Evolutionary conservation across 2,329 filamentous ascomycete species (phyloP).

Genomic region (Monascus ruber): DNA sequence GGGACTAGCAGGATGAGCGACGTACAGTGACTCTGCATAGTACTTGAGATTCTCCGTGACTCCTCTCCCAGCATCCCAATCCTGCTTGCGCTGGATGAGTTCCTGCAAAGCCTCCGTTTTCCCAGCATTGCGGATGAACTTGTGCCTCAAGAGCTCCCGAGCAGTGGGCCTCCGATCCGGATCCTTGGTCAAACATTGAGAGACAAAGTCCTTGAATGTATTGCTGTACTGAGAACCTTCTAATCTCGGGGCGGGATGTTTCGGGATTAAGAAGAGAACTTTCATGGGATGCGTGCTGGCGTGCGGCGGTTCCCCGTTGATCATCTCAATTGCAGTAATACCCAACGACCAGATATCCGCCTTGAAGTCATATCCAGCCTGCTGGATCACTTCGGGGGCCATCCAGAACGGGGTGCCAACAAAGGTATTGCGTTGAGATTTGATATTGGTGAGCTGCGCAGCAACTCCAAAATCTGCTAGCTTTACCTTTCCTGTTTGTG

Average conservation of each 20-base stretch:
- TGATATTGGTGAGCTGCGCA: conserved; percentile 92
- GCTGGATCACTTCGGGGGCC: conserved; percentile 88
- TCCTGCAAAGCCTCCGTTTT: conserved; percentile 83
- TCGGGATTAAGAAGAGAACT: conserved; percentile 81
- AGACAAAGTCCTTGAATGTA: conserved; percentile 89
- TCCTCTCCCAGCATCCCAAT: conserved; percentile 65
- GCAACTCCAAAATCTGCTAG: conserved; percentile 95
- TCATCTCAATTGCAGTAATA: conserved; percentile 84
- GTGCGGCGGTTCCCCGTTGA: conserved; percentile 78
- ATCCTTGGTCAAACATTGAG: conserved; percentile 85
- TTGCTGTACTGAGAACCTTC: conserved; percentile 71
- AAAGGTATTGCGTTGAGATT: conserved; percentile 93
- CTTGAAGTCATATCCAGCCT: conserved; percentile 74
- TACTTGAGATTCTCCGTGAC: conserved; percentile 64
- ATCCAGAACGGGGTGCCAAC: conserved; percentile 97
- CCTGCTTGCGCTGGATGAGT: conserved; percentile 66
- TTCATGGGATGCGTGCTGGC: conserved; percentile 86
- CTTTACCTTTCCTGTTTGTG: conserved; percentile 81
- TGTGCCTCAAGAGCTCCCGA: conserved; percentile 75
- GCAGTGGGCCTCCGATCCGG: conserved; percentile 73
- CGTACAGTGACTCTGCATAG: conserved; percentile 81
- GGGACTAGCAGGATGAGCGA: neutral
- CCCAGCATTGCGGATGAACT: conserved; percentile 76
- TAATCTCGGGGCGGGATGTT: conserved; percentile 70
- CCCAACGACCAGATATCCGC: conserved; percentile 90